Base-by-base conservation (phyloP, 75 land plant species). In the Selaginella moellendorffii region DNA sequence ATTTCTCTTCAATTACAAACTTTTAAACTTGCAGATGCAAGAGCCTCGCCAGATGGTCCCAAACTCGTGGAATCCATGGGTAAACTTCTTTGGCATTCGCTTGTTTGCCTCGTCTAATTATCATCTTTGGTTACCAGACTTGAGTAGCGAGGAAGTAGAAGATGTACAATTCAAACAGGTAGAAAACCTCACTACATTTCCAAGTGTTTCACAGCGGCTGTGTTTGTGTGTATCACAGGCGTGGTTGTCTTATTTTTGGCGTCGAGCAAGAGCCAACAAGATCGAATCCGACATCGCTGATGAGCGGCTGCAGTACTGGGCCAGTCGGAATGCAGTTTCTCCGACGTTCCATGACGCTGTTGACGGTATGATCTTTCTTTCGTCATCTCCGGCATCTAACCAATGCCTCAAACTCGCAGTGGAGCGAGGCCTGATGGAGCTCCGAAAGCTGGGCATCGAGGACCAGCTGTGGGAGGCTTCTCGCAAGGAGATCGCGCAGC, bases 111-210 rank as follows among this genome's bases (percentile, higher is more conserved):
- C 2, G 1, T 1, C 30, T 29, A 22, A n/a, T 22, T 0, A 10
- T 27, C 2, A 2, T 10, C 20, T 14, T 19, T 22, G 52, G 27
- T 63, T 56, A 51, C 65, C 82, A 86, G 97, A 88, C 36, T 61
- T 93, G 24, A 82, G 77, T 61, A 70, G 74, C 31, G 83, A 85
- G 72, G 98, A 93, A n/a, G n/a, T n/a, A n/a, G n/a, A n/a, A 65
- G 98, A 93, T 78, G 85, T 85, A 51, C 82, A 83, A 58, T 93
- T 93, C 70, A 93, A 93, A 70, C 90, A 93, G 96, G 97, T 89
- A 27, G 18, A 31, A 23, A 51, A n/a, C 22, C n/a, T 26, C 24
- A 2, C 61, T 18, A 25, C 29, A 27, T 66, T n/a, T n/a, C n/a
- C n/a, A n/a, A n/a, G n/a, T 51, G 46, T 36, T 36, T 36, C 46